phyloP scores from a whole-genome alignment of 371 early-diverging fungal genomes.

The Mucor piriformis region DNA sequence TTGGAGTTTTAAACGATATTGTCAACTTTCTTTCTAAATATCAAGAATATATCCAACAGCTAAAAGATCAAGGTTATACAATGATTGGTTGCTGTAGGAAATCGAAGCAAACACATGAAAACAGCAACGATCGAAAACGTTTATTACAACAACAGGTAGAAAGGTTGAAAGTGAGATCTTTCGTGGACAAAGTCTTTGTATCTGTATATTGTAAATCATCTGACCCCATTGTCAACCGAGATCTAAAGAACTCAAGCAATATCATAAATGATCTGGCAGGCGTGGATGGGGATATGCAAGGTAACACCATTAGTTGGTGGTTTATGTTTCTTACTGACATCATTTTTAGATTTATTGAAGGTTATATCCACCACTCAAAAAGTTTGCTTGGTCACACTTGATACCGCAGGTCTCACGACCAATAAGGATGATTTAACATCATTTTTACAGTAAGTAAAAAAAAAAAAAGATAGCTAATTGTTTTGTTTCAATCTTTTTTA shows the following conservation, averaged over 20 bases:
- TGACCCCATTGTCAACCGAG: slow-evolving; percentile 9
- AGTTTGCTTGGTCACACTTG: too few species aligned
- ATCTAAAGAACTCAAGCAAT: slow-evolving; percentile 9
- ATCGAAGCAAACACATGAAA: slow-evolving; percentile 10
- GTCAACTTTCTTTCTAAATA: too few species aligned
- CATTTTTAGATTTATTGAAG: too few species aligned
- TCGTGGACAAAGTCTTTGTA: slow-evolving; percentile 12
- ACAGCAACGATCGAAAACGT: slow-evolving; percentile 11
- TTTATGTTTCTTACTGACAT: background rate
- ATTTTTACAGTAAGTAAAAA: too few species aligned
- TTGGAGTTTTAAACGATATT: too few species aligned
- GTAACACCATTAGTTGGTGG: background rate
- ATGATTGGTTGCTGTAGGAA: slow-evolving; percentile 14
- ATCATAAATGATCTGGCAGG: background rate
- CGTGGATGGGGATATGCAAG: background rate
- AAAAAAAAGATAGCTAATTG: too few species aligned
- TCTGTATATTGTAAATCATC: slow-evolving; percentile 1
- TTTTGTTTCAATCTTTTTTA: too few species aligned
- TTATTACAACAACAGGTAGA: slow-evolving; percentile 14
- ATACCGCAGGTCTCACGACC: too few species aligned
- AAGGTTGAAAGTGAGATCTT: slow-evolving; percentile 11
- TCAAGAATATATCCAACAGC: background rate
- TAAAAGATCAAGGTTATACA: slow-evolving; percentile 12
- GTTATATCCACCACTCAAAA: too few species aligned
- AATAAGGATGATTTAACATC: too few species aligned